phyloP scores from a whole-genome alignment of 495 filamentous ascomycete species.

The Neurospora intermedia region DNA sequence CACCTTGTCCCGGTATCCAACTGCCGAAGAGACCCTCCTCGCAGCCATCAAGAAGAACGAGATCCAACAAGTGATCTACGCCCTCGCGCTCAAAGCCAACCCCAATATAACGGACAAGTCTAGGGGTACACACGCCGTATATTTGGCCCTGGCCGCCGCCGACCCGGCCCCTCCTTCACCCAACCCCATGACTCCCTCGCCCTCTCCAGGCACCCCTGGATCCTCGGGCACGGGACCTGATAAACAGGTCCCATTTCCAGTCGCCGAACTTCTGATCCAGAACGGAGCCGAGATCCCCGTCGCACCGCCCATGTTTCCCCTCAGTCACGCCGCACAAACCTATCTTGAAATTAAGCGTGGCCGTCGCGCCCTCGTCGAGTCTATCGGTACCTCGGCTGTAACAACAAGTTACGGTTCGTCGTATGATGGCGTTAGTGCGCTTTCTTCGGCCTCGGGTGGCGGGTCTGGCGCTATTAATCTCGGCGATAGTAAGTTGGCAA shows the following conservation, averaged over 20 bases:
- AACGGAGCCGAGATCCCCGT: slow-evolving; percentile 85
- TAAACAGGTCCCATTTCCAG: slow-evolving; percentile 52
- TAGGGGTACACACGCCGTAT: slow-evolving; percentile 76
- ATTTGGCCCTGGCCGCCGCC: slow-evolving; percentile 86
- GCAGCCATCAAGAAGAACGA: slow-evolving; percentile 92
- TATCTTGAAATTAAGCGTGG: slow-evolving; percentile 79
- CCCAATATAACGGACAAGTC: slow-evolving; percentile 82
- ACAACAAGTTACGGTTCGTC: background rate
- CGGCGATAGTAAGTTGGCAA: slow-evolving; percentile 31
- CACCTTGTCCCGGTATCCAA: slow-evolving; percentile 63
- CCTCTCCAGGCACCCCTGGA: slow-evolving; percentile 5
- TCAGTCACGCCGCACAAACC: slow-evolving; percentile 62
- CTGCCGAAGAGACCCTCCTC: slow-evolving; percentile 82
- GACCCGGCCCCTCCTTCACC: slow-evolving; percentile 68
- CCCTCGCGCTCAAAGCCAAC: slow-evolving; percentile 75
- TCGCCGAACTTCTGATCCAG: slow-evolving; percentile 87
- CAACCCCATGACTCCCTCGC: slow-evolving; percentile 14
- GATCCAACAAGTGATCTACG: slow-evolving; percentile 82
- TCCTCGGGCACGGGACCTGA: slow-evolving; percentile 13
- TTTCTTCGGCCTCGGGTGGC: slow-evolving; percentile 5
- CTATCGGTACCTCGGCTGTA: slow-evolving; percentile 10
- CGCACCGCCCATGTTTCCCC: slow-evolving; percentile 40
- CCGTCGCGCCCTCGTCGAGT: slow-evolving; percentile 30
- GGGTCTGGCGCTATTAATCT: slow-evolving; percentile 7
- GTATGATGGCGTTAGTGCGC: slow-evolving; percentile 17